Percentiles rank a stretch among this genome's conserved stretches.
Conservation (phyloP, 108 stramenopile genomes). For the Conticribra guillardii region DNA sequence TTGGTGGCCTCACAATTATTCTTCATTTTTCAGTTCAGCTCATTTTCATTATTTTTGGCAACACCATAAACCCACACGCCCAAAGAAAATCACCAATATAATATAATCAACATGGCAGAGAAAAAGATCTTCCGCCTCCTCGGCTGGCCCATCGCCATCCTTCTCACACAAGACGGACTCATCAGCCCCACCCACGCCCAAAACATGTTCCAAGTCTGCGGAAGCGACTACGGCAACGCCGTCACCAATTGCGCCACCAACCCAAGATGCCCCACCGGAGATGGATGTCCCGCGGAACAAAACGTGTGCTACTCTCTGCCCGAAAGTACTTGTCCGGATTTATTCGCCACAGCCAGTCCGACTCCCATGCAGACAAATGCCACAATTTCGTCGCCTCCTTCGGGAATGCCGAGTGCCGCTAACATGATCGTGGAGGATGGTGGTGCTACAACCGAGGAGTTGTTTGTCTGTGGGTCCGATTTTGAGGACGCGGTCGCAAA, state of each 20-base stretch:
- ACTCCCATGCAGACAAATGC: neutral
- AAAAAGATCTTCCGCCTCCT: neutral
- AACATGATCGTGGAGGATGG: neutral
- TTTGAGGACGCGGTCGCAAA: slow-evolving; percentile 18
- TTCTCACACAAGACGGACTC: neutral
- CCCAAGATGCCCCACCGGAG: slow-evolving; percentile 18
- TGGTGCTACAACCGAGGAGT: neutral
- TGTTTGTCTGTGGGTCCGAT: slow-evolving; percentile 1
- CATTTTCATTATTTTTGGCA: no score
- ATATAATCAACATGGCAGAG: neutral
- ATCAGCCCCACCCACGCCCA: slow-evolving; percentile 1
- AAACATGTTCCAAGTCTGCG: slow-evolving; percentile 22
- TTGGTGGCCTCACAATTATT: no score
- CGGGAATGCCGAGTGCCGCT: neutral
- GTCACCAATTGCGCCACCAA: slow-evolving; percentile 17
- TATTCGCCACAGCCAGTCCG: neutral
- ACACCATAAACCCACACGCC: no score
- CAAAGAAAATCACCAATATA: no score
- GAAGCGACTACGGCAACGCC: slow-evolving; percentile 17
- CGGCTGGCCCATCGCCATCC: neutral
- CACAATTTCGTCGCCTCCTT: neutral
- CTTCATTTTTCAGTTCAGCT: no score
- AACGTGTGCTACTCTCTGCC: slow-evolving; percentile 21
- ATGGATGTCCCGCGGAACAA: slow-evolving; percentile 19
- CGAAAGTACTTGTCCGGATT: neutral